phyloP scores from a whole-genome alignment of 2,329 filamentous ascomycete genomes.

The Septoria petroselini region DNA sequence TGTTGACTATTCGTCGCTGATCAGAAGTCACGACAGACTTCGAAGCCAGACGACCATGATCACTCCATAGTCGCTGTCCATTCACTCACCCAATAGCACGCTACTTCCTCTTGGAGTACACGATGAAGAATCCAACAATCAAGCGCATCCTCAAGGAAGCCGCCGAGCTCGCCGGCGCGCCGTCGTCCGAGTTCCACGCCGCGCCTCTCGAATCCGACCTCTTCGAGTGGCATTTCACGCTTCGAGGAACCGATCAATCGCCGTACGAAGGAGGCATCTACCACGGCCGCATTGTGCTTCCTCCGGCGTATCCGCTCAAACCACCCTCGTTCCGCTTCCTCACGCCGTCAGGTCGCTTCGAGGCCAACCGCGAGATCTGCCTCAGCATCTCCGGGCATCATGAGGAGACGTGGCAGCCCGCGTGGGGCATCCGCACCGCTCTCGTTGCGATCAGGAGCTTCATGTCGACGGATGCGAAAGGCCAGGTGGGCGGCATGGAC shows the following conservation, averaged over 20 bases:
- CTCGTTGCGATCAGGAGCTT: conserved; percentile 76
- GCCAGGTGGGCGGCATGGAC: conserved; percentile 88
- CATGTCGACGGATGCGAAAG: conserved; percentile 86
- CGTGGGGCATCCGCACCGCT: conserved; percentile 92
- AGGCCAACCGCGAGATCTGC: conserved; percentile 95
- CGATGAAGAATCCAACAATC: conserved; percentile 71
- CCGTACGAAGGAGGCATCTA: conserved; percentile 81
- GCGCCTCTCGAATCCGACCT: conserved; percentile 83
- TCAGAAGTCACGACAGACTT: too few relatives aligned
- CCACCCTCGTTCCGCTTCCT: conserved; percentile 95
- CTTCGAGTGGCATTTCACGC: conserved; percentile 98
- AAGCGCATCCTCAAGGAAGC: conserved; percentile 90
- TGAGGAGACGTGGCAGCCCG: conserved; percentile 97
- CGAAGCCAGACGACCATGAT: too few relatives aligned
- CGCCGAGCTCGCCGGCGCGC: conserved; percentile 73
- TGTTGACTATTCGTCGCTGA: too few relatives aligned
- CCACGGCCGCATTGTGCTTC: conserved; percentile 91
- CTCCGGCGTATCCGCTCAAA: conserved; percentile 82
- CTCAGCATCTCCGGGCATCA: conserved; percentile 91
- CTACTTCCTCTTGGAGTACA: neutral
- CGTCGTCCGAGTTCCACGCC: conserved; percentile 82
- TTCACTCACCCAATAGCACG: neutral
- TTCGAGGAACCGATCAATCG: conserved; percentile 76
- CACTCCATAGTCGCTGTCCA: too few relatives aligned
- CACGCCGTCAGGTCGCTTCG: conserved; percentile 87